Evolutionary conservation across 2,329 filamentous ascomycete genomes (phyloP).

Genomic region (Mycosphaerella sp.): DNA sequence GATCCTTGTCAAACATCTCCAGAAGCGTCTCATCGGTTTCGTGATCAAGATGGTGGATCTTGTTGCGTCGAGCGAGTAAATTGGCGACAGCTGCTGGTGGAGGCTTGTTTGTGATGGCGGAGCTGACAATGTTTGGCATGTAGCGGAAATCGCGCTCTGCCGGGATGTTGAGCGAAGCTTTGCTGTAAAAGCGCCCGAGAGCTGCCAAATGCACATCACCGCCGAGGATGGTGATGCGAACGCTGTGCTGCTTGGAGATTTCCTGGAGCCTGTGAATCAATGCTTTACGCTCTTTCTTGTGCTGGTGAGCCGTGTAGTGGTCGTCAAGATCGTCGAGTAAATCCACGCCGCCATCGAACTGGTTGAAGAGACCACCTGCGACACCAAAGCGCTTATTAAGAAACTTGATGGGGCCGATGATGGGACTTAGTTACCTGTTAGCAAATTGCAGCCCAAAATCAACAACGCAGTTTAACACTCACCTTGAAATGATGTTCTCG

Average conservation of each 20-base stretch:
- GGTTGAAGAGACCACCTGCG: constrained; percentile 80
- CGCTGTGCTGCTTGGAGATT: constrained; percentile 49
- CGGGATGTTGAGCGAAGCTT: constrained; percentile 51
- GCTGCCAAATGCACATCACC: constrained; percentile 61
- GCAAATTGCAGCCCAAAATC: not conserved
- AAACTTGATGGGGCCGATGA: constrained; percentile 84
- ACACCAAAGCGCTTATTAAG: constrained; percentile 86
- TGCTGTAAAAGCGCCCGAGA: constrained; percentile 59
- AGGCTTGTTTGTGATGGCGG: constrained; percentile 63
- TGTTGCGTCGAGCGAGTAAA: constrained; percentile 56
- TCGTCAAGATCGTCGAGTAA: constrained; percentile 60
- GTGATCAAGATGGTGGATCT: constrained; percentile 58
- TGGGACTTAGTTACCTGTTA: constrained; percentile 50
- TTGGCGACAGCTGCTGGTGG: constrained; percentile 61
- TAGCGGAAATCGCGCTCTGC: constrained; percentile 56
- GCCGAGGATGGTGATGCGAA: constrained; percentile 57
- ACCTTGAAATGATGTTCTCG: constrained; percentile 67
- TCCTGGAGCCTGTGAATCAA: constrained; percentile 62
- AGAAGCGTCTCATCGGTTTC: constrained; percentile 61
- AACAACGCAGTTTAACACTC: constrained; percentile 30
- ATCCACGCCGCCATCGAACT: constrained; percentile 75
- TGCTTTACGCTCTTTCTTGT: constrained; percentile 78
- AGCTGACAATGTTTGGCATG: constrained; percentile 59
- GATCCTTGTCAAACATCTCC: constrained; percentile 57
- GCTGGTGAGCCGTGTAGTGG: constrained; percentile 80